A percentile compares a stretch with the other conserved stretches of the same genome.
Conservation (phyloP, 2,329 filamentous ascomycete genomes). For the Phoma sp. region DNA sequence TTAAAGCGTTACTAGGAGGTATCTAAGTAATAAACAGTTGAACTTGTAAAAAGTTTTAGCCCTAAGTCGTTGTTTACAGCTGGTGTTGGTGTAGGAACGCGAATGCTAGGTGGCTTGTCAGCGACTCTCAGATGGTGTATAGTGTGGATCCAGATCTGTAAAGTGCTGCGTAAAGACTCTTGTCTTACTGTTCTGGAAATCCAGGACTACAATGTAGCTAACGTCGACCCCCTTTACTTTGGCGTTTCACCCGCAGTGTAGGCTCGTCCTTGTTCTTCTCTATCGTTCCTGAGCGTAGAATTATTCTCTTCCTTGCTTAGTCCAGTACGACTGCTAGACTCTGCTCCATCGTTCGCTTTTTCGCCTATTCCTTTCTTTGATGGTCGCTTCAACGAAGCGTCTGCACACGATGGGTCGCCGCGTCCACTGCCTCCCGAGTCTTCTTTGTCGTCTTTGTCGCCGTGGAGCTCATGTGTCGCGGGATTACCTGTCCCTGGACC, state of each 20-base stretch:
- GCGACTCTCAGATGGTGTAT: no score
- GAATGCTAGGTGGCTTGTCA: no score
- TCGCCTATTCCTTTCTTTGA: background rate
- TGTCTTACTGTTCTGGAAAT: no score
- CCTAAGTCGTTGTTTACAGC: no score
- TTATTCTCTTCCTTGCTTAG: background rate
- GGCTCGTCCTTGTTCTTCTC: background rate
- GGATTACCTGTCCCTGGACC: slow-evolving; percentile 4
- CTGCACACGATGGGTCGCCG: background rate
- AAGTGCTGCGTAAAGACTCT: no score
- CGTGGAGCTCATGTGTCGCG: background rate
- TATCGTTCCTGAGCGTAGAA: background rate
- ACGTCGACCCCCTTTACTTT: background rate
- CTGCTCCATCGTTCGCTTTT: background rate
- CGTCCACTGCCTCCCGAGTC: background rate
- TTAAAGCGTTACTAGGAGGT: no score
- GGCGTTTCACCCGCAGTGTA: background rate
- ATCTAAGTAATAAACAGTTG: no score
- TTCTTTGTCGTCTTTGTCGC: background rate
- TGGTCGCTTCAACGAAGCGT: background rate
- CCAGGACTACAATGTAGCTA: no score
- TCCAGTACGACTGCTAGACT: background rate
- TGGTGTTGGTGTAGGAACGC: no score
- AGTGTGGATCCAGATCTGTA: no score
- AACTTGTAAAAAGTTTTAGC: no score